These are phyloP conservation scores for Mallotus japonicus DNA, from an alignment of 441 rosid species.

Conservation along the genomic window DNA sequence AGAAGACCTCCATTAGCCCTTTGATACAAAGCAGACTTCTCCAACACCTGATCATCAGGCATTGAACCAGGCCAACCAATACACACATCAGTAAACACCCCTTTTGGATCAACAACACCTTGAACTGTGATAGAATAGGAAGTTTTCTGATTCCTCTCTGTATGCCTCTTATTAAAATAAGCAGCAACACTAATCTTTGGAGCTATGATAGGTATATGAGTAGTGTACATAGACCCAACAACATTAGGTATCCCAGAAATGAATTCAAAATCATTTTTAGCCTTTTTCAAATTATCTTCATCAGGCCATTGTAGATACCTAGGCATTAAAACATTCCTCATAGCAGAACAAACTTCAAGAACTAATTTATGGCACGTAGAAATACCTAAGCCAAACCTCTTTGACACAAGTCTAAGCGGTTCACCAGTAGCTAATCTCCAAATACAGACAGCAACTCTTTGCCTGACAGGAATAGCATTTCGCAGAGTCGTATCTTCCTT, in stretches of 20 bases:
- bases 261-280: slow-evolving; percentile 47
- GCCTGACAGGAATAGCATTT: slow-evolving; percentile 83
- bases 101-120: slow-evolving; percentile 72
- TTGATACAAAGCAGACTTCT: slow-evolving; percentile 64
- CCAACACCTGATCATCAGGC: slow-evolving; percentile 67
- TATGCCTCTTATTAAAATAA: slow-evolving; percentile 71
- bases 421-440: slow-evolving; percentile 90
- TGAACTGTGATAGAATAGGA: slow-evolving; percentile 77
- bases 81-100: slow-evolving; percentile 74
- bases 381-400: slow-evolving; percentile 77
- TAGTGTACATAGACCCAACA: slow-evolving; percentile 82
- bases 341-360: slow-evolving; percentile 80
- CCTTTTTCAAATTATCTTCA: slow-evolving; percentile 34
- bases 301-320: slow-evolving; percentile 72
- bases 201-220: slow-evolving; percentile 77
- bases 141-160: slow-evolving; percentile 79
- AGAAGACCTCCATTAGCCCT: slow-evolving; percentile 58
- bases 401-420: slow-evolving; percentile 78
- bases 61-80: slow-evolving; percentile 92
- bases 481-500: slow-evolving; percentile 80
- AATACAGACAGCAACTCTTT: slow-evolving; percentile 85
- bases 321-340: slow-evolving; percentile 65
- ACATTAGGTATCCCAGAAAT: slow-evolving; percentile 62
- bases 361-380: slow-evolving; percentile 89
- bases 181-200: slow-evolving; percentile 69